Base-by-base conservation (phyloP, 345 rosid genomes). In the Eucalyptus regnans region DNA sequence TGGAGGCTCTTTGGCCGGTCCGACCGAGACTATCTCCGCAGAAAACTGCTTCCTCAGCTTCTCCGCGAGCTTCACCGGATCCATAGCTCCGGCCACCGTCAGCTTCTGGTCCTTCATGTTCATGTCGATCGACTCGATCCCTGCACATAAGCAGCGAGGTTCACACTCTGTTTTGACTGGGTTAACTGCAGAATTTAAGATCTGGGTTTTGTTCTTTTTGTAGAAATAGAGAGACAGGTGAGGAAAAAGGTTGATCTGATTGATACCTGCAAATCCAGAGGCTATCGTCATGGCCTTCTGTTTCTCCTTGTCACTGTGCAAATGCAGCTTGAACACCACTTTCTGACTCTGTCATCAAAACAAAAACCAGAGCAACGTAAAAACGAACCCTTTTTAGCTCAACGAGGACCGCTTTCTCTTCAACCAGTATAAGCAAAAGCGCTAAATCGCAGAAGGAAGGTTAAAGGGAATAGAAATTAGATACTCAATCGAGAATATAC, bases 201-300 rank as follows among this genome's bases (percentile, higher is more conserved):
- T 15, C 23, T 14, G 87, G 58, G 33, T n/a, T 48, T 13, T 2
- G 58, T 54, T 29, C 12, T 29, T 15, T 12, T 7, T 16, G 31
- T 9, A 51, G 37, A 41, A 62, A 25, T 18, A 6, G 52, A 62
- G 4, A 31, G 44, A 86, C 43, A 33, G 88, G 9, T 18, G 83
- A 43, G 49, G 54, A 68, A n/a, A 17, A 20, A 51, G 43, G 10
- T 54, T n/a, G 87, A 50, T 18, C 43, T 31, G 50, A n/a, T 12
- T 46, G 15, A 31, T 91, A 92, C 94, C 92, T 81, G 88, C 4
- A 52, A 92, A 33, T n/a, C 92, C 88, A 31, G 93, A 90, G 86
- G 87, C 92, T 84, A 22, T 89, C 50, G 62, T 87, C 94, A 93
- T 92, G 87, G 91, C 92, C 88, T 91, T 93, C 88, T 85, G 81